Evolutionary conservation across 305 asterid species (phyloP).

Genomic region (Fraxinus sp.): DNA sequence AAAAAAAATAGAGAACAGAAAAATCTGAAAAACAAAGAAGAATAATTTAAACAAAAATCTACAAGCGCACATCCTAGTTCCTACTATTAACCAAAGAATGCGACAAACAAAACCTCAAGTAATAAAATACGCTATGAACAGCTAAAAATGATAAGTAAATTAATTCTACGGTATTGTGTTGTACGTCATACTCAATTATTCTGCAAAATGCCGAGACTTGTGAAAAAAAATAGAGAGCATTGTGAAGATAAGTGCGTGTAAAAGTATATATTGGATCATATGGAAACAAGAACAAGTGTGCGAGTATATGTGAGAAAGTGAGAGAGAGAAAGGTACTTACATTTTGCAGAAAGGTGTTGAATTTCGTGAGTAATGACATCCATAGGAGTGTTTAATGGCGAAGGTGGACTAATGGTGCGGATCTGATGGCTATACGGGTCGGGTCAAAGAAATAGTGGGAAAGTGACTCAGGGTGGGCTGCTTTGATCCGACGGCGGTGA

Average conservation of each 20-base stretch:
- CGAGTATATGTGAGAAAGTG: not conserved
- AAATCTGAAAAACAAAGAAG: not conserved
- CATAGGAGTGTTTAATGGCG: not conserved
- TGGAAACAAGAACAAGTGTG: not conserved
- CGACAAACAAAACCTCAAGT: not conserved
- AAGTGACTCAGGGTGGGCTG: constrained; percentile 22
- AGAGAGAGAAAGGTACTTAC: constrained; percentile 12
- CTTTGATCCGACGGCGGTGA: constrained; percentile 34
- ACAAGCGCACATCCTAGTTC: not conserved
- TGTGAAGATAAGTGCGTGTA: not conserved
- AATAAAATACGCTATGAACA: not conserved
- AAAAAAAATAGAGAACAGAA: not conserved
- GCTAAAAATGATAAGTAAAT: not conserved
- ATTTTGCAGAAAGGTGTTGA: not conserved
- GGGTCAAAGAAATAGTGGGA: not conserved
- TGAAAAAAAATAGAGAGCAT: not conserved
- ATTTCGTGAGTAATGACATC: not conserved
- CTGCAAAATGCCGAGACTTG: not conserved
- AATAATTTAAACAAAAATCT: not conserved
- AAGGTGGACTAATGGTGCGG: not conserved
- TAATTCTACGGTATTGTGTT: not conserved
- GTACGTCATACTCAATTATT: not conserved
- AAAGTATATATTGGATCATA: not conserved
- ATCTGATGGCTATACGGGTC: constrained; percentile 28
- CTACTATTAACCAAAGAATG: not conserved